Evolutionary conservation across 2,329 filamentous ascomycete genomes (phyloP), one percentile per base, ranked within the genome.

Genomic region (Alternaria metachromatica): DNA sequence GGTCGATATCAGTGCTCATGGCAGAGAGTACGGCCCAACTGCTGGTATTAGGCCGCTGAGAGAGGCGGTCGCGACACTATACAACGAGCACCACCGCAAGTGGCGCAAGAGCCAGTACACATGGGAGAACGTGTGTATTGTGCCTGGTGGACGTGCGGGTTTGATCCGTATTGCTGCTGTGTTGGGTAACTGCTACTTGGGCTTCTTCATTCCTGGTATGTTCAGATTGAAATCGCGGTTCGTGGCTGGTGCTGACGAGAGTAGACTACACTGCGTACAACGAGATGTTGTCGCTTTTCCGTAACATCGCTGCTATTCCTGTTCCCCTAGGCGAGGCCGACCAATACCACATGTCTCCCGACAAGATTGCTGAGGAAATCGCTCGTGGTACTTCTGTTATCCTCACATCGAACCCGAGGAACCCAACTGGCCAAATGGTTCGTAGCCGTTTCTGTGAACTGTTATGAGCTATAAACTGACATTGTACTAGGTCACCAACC

Each of bases 151-250:
- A 43, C 89, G 95, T 73, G 95, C 95, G 33, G 95, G 95, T 53
- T 84, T 98, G 82, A 97, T 97, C 79, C 89, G 95, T 72, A 97
- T 98, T 78, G 95, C 95, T 20, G 95, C 95, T 55, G 94, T 98
- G 6, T 83, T 98, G 72, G 95, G 95, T 68, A 97, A 97, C 80
- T 90, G 94, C 59, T 97, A 97, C 77, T 86, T 97, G 67, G 93
- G 91, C 45, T 97, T 97, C 87, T 97, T 97, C 82, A 92, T 97
- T 77, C 93, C 49, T 43, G 92, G 75, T 77, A 65, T 45, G 71
- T 66, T 13, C 0, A 33, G 18, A 13, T 13, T 15, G 15, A 11
- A 33, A 13, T 5, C 2, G 12, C 8, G 13, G 5, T 8, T 4
- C 9, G 6, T 15, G 23, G 28, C 25, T 15, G 6, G 20, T 44